These are phyloP conservation scores for Bondarzewia mesenterica DNA, from an alignment of 1,284 basidiomycete species.

Conservation along the genomic window DNA sequence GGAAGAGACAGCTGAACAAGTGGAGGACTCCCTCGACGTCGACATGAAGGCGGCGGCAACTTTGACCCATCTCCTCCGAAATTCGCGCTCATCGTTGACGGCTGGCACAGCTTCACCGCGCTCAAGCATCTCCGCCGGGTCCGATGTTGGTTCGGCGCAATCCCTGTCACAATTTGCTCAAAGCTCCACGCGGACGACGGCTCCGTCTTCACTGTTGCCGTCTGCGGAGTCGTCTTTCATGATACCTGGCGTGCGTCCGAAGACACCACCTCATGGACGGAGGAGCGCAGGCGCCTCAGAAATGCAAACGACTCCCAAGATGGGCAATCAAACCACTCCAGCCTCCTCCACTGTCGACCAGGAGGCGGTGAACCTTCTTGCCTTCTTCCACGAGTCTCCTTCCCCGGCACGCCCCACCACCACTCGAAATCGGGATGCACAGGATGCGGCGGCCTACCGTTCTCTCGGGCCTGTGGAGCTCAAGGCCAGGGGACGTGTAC, in stretches of 20 bases:
- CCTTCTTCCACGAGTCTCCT: conserved; percentile 73
- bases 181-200: conserved; percentile 44
- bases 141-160: conserved; percentile 40
- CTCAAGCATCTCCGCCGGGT: conserved; percentile 56
- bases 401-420: conserved; percentile 58
- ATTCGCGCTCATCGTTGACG: conserved; percentile 51
- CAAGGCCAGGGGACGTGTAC: conserved; percentile 54
- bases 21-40: conserved; percentile 35
- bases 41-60: conserved; percentile 78
- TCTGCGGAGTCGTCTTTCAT: conserved; percentile 26
- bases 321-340: conserved; percentile 4
- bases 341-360: conserved; percentile 35
- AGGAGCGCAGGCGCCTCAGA: not conserved
- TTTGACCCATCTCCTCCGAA: conserved; percentile 59
- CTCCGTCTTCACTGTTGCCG: conserved; percentile 22
- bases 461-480: conserved; percentile 42
- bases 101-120: conserved; percentile 55
- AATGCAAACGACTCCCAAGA: conserved; percentile 2
- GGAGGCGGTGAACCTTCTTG: conserved; percentile 73
- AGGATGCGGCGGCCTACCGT: conserved; percentile 46
- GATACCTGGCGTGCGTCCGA: conserved; percentile 15
- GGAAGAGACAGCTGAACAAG: conserved; percentile 22
- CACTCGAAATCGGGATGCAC: conserved; percentile 37
- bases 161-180: conserved; percentile 56
- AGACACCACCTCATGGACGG: conserved; percentile 21